Percentiles rank a stretch among this genome's conserved stretches.
These are phyloP conservation scores for Abrus pulchellus DNA, from an alignment of 306 rosid genomes.

Conservation along the genomic window DNA sequence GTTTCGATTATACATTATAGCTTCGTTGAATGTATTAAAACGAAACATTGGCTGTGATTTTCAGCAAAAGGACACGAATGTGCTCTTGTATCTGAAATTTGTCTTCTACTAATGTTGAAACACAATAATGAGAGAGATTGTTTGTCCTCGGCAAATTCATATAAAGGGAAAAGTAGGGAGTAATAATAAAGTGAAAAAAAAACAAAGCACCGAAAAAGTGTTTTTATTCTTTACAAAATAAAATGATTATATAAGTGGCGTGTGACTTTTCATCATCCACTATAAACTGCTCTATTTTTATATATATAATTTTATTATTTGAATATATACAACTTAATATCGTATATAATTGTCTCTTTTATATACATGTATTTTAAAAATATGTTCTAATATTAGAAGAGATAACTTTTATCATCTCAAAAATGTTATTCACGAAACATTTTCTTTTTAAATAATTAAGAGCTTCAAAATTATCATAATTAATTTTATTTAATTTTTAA, in stretches of 20 bases:
- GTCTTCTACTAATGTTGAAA: conserved; percentile 2
- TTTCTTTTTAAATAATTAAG: no score
- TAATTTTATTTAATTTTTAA: no score
- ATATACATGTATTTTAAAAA: no score
- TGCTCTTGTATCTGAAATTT: conserved; percentile 3
- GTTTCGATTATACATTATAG: not conserved
- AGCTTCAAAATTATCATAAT: no score
- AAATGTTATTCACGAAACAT: no score
- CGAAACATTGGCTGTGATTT: conserved; percentile 2
- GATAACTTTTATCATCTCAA: no score
- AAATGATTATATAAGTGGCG: not conserved
- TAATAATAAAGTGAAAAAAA: conserved; percentile 2
- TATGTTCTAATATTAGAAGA: no score
- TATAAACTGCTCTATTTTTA: no score
- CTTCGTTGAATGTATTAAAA: not conserved
- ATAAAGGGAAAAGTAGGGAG: not conserved
- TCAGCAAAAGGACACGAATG: conserved; percentile 4
- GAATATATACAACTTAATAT: no score
- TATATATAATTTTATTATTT: no score
- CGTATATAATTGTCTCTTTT: no score
- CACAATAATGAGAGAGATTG: conserved; percentile 1
- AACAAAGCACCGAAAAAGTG: not conserved
- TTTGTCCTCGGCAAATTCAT: not conserved
- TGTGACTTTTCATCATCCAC: no score
- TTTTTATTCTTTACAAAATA: not conserved